Evolutionary conservation across 805 yeast genomes (phyloP), one percentile per base, ranked within the genome.

Genomic region (Kodamaea lidongshanica): DNA sequence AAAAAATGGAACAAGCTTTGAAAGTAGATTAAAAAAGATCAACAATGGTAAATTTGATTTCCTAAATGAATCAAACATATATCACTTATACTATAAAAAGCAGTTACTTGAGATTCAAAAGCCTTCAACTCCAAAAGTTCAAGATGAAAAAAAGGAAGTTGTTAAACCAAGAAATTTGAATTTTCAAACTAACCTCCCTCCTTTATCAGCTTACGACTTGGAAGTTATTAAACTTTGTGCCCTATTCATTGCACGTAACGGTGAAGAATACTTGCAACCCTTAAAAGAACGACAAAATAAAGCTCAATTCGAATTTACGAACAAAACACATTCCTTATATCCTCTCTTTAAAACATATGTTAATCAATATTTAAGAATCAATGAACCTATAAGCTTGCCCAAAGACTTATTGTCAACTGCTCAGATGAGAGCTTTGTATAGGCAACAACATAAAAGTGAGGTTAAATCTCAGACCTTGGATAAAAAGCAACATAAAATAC

Each of bases 181-280:
- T 11, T 36, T 36, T 21, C 19, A 19, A 14, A 37, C 44, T 23
- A 54, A 44, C 27, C 37, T 49, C 31, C 61, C 58, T 24, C 53
- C 52, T 30, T 61, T 85, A 3, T 73, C 89, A 0, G 48, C 70
- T 1, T 58, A 67, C 17, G 95, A 87, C 50, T 54, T 81, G 16
- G 80, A 79, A 16, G 62, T 81, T 7, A 68, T 89, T 24, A 81
- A 83, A 48, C 45, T 75, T 3, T 74, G 88, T 1, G 96, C 96
- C 0, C 65, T 74, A 31, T 75, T 70, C 44, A 73, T 73, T 1
- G 83, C 86, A 1, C 49, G 63, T 11, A 77, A 83, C 45, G 84
- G 84, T 1, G 54, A 56, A 2, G 49, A 46, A 8, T 69, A 71
- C 33, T 50, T 40, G n/a, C 30, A 41, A 3, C 36, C 35, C 15